These are phyloP conservation scores for Colletotrichum graminicola DNA, from an alignment of 2,329 filamentous ascomycete species.

Conservation along the genomic window DNA sequence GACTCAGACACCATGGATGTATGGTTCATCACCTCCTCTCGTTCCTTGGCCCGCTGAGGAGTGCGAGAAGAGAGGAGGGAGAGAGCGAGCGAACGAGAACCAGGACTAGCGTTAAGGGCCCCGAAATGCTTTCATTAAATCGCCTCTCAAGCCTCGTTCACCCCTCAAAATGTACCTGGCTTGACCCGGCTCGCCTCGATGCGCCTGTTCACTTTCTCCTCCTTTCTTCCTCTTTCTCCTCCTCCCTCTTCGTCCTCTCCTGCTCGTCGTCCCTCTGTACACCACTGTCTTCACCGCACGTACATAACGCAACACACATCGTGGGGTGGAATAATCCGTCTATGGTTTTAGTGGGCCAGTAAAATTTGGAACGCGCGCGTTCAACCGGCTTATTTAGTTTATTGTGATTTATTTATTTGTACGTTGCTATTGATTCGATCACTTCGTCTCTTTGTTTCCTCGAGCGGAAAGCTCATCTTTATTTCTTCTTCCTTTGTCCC, in stretches of 20 bases:
- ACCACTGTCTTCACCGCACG: slow-evolving; percentile 1
- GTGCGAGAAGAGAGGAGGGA: neutral
- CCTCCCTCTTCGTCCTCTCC: neutral
- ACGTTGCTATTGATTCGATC: neutral
- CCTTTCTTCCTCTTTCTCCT: slow-evolving; percentile 3
- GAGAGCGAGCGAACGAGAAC: neutral
- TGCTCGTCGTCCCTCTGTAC: neutral
- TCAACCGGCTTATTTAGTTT: neutral
- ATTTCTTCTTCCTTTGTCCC: neutral
- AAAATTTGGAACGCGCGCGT: slow-evolving; percentile 38
- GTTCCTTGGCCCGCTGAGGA: slow-evolving; percentile 17
- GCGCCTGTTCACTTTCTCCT: slow-evolving; percentile 7
- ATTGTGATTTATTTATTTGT: slow-evolving; percentile 2
- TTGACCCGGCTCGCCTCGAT: slow-evolving; percentile 31
- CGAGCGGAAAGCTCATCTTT: neutral
- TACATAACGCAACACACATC: neutral
- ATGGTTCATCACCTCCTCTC: slow-evolving; percentile 22
- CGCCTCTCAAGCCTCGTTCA: slow-evolving; percentile 12
- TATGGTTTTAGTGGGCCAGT: slow-evolving; percentile 31
- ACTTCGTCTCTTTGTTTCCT: neutral
- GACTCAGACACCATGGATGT: slow-evolving; percentile 19
- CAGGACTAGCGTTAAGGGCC: slow-evolving; percentile 31
- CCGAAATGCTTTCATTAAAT: slow-evolving; percentile 22
- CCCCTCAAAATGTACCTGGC: slow-evolving; percentile 24
- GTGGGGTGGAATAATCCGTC: slow-evolving; percentile 21